These are phyloP conservation scores for Pleurotus cornucopiae DNA, from an alignment of 768 basidiomycete species.

Conservation along the genomic window DNA sequence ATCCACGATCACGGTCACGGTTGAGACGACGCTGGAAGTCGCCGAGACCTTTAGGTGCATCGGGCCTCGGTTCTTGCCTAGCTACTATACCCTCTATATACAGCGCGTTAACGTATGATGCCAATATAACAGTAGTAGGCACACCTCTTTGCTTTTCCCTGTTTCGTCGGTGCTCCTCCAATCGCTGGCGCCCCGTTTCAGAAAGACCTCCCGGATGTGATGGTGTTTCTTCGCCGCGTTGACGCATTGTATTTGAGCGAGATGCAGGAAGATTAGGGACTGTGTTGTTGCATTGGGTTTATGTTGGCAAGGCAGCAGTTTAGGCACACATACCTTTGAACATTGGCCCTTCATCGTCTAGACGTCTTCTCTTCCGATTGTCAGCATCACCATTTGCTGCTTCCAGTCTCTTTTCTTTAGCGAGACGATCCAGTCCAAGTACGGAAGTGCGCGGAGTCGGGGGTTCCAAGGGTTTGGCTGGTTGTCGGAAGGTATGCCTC, in stretches of 20 bases:
- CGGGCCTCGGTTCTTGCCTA: slow-evolving; percentile 46
- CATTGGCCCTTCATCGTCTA: slow-evolving; percentile 63
- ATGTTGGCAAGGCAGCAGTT: background rate
- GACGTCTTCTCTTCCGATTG: slow-evolving; percentile 62
- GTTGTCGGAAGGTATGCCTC: slow-evolving; percentile 80
- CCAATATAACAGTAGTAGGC: background rate
- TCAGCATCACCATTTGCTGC: slow-evolving; percentile 40
- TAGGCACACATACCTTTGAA: slow-evolving; percentile 73
- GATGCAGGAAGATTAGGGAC: slow-evolving; percentile 73
- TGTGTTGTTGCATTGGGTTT: slow-evolving; percentile 26
- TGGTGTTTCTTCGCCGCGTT: slow-evolving; percentile 86
- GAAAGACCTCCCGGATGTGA: slow-evolving; percentile 91
- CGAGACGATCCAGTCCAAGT: slow-evolving; percentile 85
- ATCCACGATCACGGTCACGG: slow-evolving; percentile 56
- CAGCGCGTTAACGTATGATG: slow-evolving; percentile 4
- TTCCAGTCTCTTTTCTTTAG: slow-evolving; percentile 79
- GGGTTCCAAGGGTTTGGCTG: slow-evolving; percentile 68
- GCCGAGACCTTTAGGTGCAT: slow-evolving; percentile 75
- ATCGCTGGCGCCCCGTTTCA: slow-evolving; percentile 58
- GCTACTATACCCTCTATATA: slow-evolving; percentile 68
- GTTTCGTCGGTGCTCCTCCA: slow-evolving; percentile 75
- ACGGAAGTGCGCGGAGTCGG: slow-evolving; percentile 76
- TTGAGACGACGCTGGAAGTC: slow-evolving; percentile 95
- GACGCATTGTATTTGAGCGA: slow-evolving; percentile 54
- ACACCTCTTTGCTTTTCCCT: slow-evolving; percentile 68